These are phyloP conservation scores for Volvariella surrecta DNA, from an alignment of 1,284 basidiomycete genomes.

Conservation along the genomic window DNA sequence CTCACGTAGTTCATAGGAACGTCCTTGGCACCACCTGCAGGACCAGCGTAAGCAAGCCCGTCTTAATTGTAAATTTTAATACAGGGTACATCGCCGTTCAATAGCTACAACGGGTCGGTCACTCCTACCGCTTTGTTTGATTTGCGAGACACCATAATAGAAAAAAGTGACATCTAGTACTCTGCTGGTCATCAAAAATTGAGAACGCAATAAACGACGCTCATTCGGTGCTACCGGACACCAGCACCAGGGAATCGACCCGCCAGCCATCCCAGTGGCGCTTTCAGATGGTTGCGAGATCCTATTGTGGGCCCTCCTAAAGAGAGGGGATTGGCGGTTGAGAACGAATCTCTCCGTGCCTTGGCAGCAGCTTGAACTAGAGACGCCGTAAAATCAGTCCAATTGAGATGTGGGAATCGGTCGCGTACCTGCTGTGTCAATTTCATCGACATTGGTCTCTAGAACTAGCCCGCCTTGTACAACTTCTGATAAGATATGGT, in stretches of 20 bases:
- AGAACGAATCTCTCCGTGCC: slow-evolving; percentile 66
- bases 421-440: slow-evolving; percentile 63
- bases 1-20: slow-evolving; percentile 18
- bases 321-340: slow-evolving; percentile 69
- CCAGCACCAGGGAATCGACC: slow-evolving; percentile 59
- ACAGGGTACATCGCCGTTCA: too few species aligned
- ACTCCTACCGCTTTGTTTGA: too few species aligned
- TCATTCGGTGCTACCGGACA: slow-evolving; percentile 13
- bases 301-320: slow-evolving; percentile 54
- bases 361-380: slow-evolving; percentile 61
- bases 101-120: too few species aligned
- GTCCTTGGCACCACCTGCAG: slow-evolving; percentile 22
- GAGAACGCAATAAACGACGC: too few species aligned
- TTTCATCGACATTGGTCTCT: slow-evolving; percentile 96
- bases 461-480: slow-evolving; percentile 96
- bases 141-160: too few species aligned
- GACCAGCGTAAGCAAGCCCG: slow-evolving; percentile 7
- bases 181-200: too few species aligned
- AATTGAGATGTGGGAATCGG: slow-evolving; percentile 1
- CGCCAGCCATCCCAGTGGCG: slow-evolving; percentile 76
- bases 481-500: slow-evolving; percentile 90
- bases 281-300: slow-evolving; percentile 52
- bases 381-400: slow-evolving; percentile 6
- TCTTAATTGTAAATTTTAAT: slow-evolving; percentile 1
- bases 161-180: too few species aligned